A percentile compares a stretch with the other conserved stretches of the same genome.
phyloP scores from a whole-genome alignment of 495 filamentous ascomycete genomes.

The Penicillium pancosmium region DNA sequence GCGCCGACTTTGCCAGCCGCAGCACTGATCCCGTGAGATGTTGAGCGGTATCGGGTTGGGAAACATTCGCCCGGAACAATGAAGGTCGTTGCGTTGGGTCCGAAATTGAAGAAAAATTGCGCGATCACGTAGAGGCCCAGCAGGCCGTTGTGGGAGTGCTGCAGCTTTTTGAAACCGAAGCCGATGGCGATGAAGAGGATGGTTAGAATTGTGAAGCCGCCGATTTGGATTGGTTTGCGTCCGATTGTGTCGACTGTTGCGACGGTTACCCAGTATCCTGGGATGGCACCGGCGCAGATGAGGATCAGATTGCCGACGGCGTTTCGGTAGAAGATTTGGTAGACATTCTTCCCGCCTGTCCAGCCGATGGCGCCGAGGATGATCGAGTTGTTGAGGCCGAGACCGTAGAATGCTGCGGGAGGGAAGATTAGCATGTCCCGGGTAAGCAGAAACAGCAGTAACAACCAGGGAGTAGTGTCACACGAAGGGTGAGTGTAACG shows the following conservation, averaged over 20 bases:
- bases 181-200: slow-evolving; percentile 77
- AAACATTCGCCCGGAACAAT: slow-evolving; percentile 89
- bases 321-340: slow-evolving; percentile 67
- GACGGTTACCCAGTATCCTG: slow-evolving; percentile 77
- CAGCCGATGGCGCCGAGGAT: slow-evolving; percentile 71
- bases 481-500: slow-evolving; percentile 8
- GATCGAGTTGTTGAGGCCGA: slow-evolving; percentile 74
- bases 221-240: slow-evolving; percentile 78
- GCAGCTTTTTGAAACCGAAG: slow-evolving; percentile 59
- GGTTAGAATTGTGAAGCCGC: slow-evolving; percentile 74
- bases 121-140: slow-evolving; percentile 77
- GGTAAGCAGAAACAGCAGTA: neutral
- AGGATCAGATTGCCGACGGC: slow-evolving; percentile 76
- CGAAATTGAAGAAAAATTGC: slow-evolving; percentile 88
- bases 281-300: slow-evolving; percentile 73
- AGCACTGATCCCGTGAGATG: slow-evolving; percentile 83
- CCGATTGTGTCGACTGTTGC: slow-evolving; percentile 70
- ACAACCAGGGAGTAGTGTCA: neutral
- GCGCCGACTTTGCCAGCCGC: slow-evolving; percentile 82
- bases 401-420: slow-evolving; percentile 71
- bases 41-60: slow-evolving; percentile 83
- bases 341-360: slow-evolving; percentile 56
- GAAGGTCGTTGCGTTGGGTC: slow-evolving; percentile 88
- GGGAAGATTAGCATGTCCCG: slow-evolving; percentile 9
- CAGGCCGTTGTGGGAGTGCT: slow-evolving; percentile 50